Percentiles rank a stretch among this genome's conserved stretches.
Evolutionary conservation across 1,139 yeast species (phyloP).

Genomic region (Yamadazyma triangularis): DNA sequence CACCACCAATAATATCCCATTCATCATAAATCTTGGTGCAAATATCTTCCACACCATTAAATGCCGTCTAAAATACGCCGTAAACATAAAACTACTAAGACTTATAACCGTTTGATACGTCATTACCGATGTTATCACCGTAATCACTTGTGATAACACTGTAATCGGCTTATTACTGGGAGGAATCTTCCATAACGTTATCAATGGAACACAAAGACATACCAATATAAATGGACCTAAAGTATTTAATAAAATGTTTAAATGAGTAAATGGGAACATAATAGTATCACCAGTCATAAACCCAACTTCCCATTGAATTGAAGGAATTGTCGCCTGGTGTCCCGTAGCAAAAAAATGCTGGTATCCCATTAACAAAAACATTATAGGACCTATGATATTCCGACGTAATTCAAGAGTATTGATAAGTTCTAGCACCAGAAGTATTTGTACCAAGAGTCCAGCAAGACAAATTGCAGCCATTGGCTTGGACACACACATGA

Average conservation of each 20-base stretch:
- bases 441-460: constrained; percentile 63
- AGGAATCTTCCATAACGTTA: constrained; percentile 76
- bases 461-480: constrained; percentile 76
- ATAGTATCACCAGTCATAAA: constrained; percentile 75
- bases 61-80: constrained; percentile 86
- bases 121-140: constrained; percentile 62
- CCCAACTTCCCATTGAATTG: constrained; percentile 95
- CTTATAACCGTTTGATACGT: constrained; percentile 72
- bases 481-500: constrained; percentile 78
- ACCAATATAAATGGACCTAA: constrained; percentile 78
- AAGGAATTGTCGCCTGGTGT: constrained; percentile 92
- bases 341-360: constrained; percentile 91
- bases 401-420: constrained; percentile 62
- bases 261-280: constrained; percentile 78
- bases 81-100: constrained; percentile 71
- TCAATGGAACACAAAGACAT: constrained; percentile 64
- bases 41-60: constrained; percentile 99
- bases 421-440: constrained; percentile 69
- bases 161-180: constrained; percentile 70
- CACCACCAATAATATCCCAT: constrained; percentile 64
- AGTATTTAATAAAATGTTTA: constrained; percentile 75
- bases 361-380: constrained; percentile 70
- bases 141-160: constrained; percentile 63
- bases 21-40: constrained; percentile 93
- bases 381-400: constrained; percentile 66